Conservation (phyloP, 306 rosid genomes). For the Spatholobus suberectus region DNA sequence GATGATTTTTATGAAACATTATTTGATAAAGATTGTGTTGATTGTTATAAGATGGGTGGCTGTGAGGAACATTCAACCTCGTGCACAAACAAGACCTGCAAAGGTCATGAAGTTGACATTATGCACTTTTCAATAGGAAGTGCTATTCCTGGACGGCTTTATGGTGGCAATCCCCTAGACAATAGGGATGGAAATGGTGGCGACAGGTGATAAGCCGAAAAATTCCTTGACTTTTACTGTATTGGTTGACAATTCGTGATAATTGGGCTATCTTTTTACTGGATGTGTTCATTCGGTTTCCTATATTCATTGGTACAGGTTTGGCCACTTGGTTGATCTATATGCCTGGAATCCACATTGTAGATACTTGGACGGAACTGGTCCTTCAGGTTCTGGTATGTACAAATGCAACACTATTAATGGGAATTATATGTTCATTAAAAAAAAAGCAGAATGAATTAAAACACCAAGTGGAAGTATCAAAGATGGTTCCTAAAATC, state of each 20-base stretch:
- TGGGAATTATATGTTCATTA: conserved; percentile 15
- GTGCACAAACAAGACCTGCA: conserved; percentile 89
- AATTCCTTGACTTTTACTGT: conserved; percentile 17
- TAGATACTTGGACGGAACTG: conserved; percentile 81
- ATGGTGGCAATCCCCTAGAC: conserved; percentile 84
- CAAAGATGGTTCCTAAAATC: conserved; percentile 7
- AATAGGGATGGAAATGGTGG: conserved; percentile 75
- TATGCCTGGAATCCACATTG: conserved; percentile 98
- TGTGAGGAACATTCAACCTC: conserved; percentile 70
- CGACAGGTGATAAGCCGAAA: conserved; percentile 69
- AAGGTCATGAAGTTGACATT: conserved; percentile 91
- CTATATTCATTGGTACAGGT: conserved; percentile 54
- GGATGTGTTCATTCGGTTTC: conserved; percentile 11
- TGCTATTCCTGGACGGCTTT: conserved; percentile 93
- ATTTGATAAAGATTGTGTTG: conserved; percentile 31
- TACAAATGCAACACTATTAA: conserved; percentile 5
- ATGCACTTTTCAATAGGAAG: conserved; percentile 95
- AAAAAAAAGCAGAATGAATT: conserved; percentile 3
- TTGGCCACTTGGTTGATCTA: conserved; percentile 90
- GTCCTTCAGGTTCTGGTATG: conserved; percentile 77
- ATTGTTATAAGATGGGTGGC: conserved; percentile 86
- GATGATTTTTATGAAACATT: conserved; percentile 21
- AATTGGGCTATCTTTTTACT: not conserved
- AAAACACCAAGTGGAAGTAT: conserved; percentile 7
- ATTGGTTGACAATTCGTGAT: conserved; percentile 24